Base-by-base conservation (phyloP, 2,329 filamentous ascomycete species). In the Allantophomopsis cytisporea region DNA sequence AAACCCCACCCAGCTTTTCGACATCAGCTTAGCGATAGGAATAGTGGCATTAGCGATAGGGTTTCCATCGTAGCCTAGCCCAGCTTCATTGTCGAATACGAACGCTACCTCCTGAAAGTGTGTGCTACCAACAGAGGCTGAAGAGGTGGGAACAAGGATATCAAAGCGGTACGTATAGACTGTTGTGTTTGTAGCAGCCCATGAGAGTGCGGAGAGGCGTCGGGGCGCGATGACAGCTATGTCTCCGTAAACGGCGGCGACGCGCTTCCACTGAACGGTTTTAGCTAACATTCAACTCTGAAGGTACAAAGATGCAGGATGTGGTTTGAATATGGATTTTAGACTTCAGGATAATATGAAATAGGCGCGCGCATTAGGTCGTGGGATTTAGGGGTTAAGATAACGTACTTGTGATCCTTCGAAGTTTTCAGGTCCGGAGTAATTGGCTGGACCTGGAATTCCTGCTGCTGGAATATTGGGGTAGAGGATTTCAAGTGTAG, bases 41-140 rank as follows among this genome's bases (percentile, higher is more conserved):
- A 21, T 36, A 18, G 5, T 39, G 16, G 6, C 20, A 8, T 46
- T 34, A 0, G 35, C 36, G 33, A 67, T 62, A 1, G 64, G 64
- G 41, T 57, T 59, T 1, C 37, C 42, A 2, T 44, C 37, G 41
- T 68, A 71, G 1, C 69, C 69, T 2, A 55, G 42, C 1, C 69
- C 71, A 4, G 59, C 44, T 6, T 62, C 52, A 45, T 76, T 75
- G 45, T 70, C 51, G 38, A 76, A 69, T 7, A 74, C 69, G 43
- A 71, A 72, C 1, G 62, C 59, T 0, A 73, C 65, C 50, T 73
- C 69, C 41, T 66, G 55, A 50, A 64, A 65, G 46, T 66, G 64
- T 31, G 53, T 52, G 7, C 51, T 49, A n/a, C 60, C 59, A 3
- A 42, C 38, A 5, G 37, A 31, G 35, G 34, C 21, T 1, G 50